phyloP scores from a whole-genome alignment of 2,329 filamentous ascomycete species.

The Paraphaeosphaeria sporulosa region DNA sequence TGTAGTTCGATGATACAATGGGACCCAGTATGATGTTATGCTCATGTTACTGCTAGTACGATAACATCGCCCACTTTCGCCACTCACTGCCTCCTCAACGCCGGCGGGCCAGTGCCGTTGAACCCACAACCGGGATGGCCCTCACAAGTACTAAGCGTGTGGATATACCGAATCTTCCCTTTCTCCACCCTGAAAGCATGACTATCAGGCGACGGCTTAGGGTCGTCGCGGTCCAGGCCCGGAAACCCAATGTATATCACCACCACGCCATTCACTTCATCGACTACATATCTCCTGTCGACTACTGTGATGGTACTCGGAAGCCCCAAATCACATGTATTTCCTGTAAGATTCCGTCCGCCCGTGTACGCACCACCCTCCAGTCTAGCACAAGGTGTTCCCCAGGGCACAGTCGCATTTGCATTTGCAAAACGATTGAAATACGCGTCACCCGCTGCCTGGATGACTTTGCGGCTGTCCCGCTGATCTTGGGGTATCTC shows the following conservation, averaged over 20 bases:
- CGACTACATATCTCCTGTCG: slow-evolving; percentile 36
- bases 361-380: slow-evolving; percentile 40
- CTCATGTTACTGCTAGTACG: no score
- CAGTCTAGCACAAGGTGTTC: slow-evolving; percentile 33
- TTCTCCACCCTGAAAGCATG: slow-evolving; percentile 36
- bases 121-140: slow-evolving; percentile 28
- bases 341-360: slow-evolving; percentile 18
- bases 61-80: no score
- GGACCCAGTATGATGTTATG: no score
- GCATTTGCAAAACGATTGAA: slow-evolving; percentile 28
- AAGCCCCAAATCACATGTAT: slow-evolving; percentile 30
- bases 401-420: slow-evolving; percentile 30
- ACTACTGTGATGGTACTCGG: slow-evolving; percentile 30
- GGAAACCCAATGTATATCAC: slow-evolving; percentile 34
- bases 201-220: slow-evolving; percentile 28
- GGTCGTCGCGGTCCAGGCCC: slow-evolving; percentile 26
- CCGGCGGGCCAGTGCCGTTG: slow-evolving; percentile 15
- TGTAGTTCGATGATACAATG: no score
- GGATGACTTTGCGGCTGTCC: slow-evolving; percentile 26
- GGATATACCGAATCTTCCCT: slow-evolving; percentile 32
- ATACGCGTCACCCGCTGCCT: slow-evolving; percentile 35
- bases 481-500: slow-evolving; percentile 20
- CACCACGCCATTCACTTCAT: slow-evolving; percentile 34
- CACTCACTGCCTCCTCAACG: not conserved
- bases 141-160: slow-evolving; percentile 33